phyloP scores from a whole-genome alignment of 345 rosid genomes.

The Stellera chamaejasme region DNA sequence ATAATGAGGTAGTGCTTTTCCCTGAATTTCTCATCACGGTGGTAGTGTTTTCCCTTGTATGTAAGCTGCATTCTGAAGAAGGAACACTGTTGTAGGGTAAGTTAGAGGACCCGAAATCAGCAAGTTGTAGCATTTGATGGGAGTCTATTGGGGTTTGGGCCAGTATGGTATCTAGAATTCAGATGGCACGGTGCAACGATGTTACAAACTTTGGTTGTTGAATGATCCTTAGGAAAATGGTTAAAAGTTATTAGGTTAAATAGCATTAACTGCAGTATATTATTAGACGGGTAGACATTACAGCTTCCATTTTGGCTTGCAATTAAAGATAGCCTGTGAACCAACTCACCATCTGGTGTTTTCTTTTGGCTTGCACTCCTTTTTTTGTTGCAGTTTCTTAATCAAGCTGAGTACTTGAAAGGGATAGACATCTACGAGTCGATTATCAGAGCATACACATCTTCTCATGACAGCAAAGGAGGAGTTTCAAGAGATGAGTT shows the following conservation, averaged over 20 bases:
- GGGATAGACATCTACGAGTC: conserved; percentile 71
- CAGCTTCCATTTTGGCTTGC: too few species aligned
- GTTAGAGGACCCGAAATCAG: neutral
- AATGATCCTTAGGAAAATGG: neutral
- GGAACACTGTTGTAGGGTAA: neutral
- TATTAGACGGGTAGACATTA: neutral
- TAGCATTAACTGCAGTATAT: neutral
- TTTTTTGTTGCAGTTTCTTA: conserved; percentile 52
- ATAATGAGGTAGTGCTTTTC: conserved; percentile 70
- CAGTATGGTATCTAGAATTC: neutral
- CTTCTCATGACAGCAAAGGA: conserved; percentile 35
- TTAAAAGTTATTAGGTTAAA: neutral
- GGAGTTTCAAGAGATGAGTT: conserved; percentile 53
- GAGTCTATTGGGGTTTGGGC: neutral
- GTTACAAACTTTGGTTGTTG: neutral
- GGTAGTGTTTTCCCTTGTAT: neutral
- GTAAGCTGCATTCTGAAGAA: neutral
- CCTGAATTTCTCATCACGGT: neutral
- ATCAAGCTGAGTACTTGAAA: conserved; percentile 73
- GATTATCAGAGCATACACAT: conserved; percentile 55
- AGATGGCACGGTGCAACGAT: neutral
- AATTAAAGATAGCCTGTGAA: neutral
- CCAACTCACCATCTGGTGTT: neutral
- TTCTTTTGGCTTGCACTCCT: conserved; percentile 8
- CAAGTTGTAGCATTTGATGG: neutral